Percentiles rank a stretch among this genome's conserved stretches.
phyloP scores from a whole-genome alignment of 805 yeast genomes.

The Jamesozyma jinghongensis region DNA sequence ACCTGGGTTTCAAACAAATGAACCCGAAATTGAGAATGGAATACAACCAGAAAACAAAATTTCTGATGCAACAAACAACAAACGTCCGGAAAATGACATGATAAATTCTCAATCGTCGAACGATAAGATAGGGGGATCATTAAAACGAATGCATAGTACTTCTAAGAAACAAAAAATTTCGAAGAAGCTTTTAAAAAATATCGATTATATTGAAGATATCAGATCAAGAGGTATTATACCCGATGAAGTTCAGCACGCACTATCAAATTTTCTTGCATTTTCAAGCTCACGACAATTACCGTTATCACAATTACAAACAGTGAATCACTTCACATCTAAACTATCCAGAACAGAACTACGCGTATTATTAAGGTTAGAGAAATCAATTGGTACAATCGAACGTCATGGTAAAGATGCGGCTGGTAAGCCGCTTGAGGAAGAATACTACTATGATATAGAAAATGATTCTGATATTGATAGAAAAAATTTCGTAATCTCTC shows the following conservation, averaged over 20 bases:
- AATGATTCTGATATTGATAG: slow-evolving; percentile 67
- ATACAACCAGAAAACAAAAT: no score
- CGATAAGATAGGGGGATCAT: no score
- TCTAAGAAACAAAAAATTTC: background rate
- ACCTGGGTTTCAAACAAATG: no score
- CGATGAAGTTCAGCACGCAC: slow-evolving; percentile 49
- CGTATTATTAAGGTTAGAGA: slow-evolving; percentile 34
- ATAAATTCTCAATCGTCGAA: no score
- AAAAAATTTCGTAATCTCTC: slow-evolving; percentile 55
- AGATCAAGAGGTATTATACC: slow-evolving; percentile 31
- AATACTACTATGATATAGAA: slow-evolving; percentile 83
- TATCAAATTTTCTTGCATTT: slow-evolving; percentile 81
- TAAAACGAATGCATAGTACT: no score
- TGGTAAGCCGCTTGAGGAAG: slow-evolving; percentile 88
- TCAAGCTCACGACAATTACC: slow-evolving; percentile 85
- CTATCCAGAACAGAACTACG: slow-evolving; percentile 39
- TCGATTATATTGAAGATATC: background rate
- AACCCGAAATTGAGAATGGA: no score
- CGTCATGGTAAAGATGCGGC: slow-evolving; percentile 95
- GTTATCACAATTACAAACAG: slow-evolving; percentile 55
- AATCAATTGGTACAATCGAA: slow-evolving; percentile 70
- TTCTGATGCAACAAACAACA: no score
- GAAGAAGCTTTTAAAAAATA: background rate
- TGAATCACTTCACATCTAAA: slow-evolving; percentile 45
- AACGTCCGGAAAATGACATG: no score